phyloP scores from a whole-genome alignment of 495 filamentous ascomycete genomes.

The Halenospora varia region DNA sequence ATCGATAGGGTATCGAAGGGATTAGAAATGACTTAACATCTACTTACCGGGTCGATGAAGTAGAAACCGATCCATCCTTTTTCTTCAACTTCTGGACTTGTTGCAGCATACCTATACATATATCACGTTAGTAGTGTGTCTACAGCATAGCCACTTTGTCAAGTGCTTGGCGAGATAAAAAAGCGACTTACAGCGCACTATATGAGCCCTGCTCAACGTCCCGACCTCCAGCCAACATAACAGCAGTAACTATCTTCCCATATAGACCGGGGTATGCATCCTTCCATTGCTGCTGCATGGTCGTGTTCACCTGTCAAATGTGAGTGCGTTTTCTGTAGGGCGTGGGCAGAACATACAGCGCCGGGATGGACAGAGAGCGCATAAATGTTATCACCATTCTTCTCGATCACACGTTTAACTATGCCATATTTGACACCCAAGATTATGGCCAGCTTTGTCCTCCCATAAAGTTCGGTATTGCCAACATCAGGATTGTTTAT shows the following conservation, averaged over 20 bases:
- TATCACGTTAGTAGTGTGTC: neutral
- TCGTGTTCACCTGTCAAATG: conserved; percentile 41
- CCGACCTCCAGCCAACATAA: conserved; percentile 31
- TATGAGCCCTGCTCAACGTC: conserved; percentile 39
- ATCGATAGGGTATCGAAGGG: no score
- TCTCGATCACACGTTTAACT: conserved; percentile 35
- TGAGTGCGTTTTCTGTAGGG: no score
- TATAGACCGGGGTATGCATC: conserved; percentile 40
- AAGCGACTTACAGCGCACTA: conserved; percentile 36
- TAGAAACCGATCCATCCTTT: conserved; percentile 39
- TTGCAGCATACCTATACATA: conserved; percentile 7
- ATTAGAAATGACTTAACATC: no score
- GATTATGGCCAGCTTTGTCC: conserved; percentile 53
- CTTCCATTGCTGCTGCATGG: conserved; percentile 45
- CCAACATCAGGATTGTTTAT: conserved; percentile 52
- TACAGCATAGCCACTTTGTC: neutral
- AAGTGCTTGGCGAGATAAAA: neutral
- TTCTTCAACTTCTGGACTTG: conserved; percentile 37
- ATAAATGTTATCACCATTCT: conserved; percentile 37
- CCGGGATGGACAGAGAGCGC: conserved; percentile 41
- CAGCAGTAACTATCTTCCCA: conserved; percentile 33
- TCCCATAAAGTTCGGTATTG: conserved; percentile 45
- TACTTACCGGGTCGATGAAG: conserved; percentile 32
- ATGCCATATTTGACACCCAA: conserved; percentile 40
- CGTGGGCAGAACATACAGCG: no score